Evolutionary conservation across 495 filamentous ascomycete species (phyloP).

Genomic region (Aspergillus indologenus): DNA sequence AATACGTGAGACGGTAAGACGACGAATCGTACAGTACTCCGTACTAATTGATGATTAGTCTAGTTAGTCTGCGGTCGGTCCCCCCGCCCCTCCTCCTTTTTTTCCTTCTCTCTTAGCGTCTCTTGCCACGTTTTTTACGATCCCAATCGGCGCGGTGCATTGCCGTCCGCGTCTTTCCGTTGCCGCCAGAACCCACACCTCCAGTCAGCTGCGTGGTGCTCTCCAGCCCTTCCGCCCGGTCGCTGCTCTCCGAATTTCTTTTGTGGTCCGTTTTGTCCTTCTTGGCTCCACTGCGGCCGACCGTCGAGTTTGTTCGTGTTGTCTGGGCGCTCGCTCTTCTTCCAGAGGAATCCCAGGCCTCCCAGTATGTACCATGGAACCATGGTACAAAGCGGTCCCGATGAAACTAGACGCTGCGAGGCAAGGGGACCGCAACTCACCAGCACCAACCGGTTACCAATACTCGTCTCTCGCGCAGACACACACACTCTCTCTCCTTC

Average conservation of each 20-base stretch:
- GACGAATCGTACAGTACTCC: neutral
- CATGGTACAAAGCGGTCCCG: constrained; percentile 6
- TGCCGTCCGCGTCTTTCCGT: constrained; percentile 44
- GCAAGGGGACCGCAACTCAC: neutral
- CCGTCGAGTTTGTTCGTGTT: constrained; percentile 4
- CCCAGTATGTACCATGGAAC: constrained; percentile 1
- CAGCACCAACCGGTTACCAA: constrained; percentile 1
- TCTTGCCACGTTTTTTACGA: constrained; percentile 41
- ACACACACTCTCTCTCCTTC: constrained; percentile 1
- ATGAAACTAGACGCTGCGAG: neutral
- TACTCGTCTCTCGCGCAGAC: neutral
- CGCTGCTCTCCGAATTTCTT: no score
- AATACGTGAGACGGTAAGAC: constrained; percentile 16
- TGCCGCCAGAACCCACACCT: constrained; percentile 31
- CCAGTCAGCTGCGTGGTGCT: constrained; percentile 18
- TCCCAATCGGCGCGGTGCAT: constrained; percentile 40
- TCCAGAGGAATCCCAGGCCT: constrained; percentile 6
- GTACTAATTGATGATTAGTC: constrained; percentile 5
- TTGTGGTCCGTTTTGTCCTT: constrained; percentile 5
- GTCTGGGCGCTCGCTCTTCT: constrained; percentile 12
- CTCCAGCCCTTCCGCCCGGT: constrained; percentile 11
- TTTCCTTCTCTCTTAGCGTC: constrained; percentile 10
- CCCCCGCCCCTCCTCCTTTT: neutral
- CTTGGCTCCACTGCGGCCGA: constrained; percentile 16
- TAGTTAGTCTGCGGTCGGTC: constrained; percentile 2